Conservation (phyloP, 2,329 filamentous ascomycete species). For the Trematosphaeria pertusa region DNA sequence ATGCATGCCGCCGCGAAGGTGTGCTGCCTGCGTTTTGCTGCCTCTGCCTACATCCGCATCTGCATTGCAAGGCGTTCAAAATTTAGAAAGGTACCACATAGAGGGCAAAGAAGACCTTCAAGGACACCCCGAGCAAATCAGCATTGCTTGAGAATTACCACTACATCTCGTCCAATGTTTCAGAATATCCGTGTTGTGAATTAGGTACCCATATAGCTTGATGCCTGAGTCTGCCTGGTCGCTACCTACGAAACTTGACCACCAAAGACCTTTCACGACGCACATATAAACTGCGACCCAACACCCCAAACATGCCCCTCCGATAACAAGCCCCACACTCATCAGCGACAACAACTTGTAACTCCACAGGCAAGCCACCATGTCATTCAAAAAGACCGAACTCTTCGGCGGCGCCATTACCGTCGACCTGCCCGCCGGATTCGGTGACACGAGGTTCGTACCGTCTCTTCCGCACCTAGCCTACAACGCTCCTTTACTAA, state of each 20-base stretch:
- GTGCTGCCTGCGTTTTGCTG: conserved; percentile 10
- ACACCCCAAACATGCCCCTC: conserved; percentile 14
- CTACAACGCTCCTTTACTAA: conserved; percentile 12
- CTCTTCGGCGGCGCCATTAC: conserved; percentile 77
- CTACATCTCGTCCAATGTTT: conserved; percentile 4
- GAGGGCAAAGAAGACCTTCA: conserved; percentile 31
- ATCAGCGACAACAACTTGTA: not conserved
- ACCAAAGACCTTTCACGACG: conserved; percentile 21
- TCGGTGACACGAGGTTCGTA: conserved; percentile 75
- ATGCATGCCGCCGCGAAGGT: not conserved
- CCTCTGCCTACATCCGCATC: conserved; percentile 16
- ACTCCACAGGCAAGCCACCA: conserved; percentile 47
- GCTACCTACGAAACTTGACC: conserved; percentile 36
- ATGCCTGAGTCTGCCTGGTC: conserved; percentile 45
- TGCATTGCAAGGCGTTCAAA: conserved; percentile 44
- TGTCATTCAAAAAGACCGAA: conserved; percentile 63
- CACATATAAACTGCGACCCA: conserved; percentile 32
- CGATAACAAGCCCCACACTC: conserved; percentile 13
- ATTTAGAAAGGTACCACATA: conserved; percentile 27
- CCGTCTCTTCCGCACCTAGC: conserved; percentile 7
- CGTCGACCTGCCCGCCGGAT: conserved; percentile 70
- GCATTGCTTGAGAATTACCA: conserved; percentile 19
- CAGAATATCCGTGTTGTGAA: conserved; percentile 11
- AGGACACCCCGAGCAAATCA: conserved; percentile 41
- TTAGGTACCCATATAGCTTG: conserved; percentile 31